Evolutionary conservation across 2,329 filamentous ascomycete genomes (phyloP), one percentile per base, ranked within the genome.

Genomic region (Penicillium sp.): DNA sequence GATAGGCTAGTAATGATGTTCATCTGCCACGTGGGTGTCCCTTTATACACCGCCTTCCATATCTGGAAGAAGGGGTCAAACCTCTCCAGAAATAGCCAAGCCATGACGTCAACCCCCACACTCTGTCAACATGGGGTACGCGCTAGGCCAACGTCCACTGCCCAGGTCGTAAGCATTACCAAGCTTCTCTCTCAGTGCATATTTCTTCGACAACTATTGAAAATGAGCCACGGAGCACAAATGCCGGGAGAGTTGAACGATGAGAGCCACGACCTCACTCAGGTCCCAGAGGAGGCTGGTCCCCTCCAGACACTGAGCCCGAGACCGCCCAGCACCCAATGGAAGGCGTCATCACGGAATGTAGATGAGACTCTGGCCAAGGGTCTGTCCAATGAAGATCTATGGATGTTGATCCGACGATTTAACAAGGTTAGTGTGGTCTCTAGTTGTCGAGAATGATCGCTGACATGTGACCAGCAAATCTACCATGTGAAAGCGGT

Each of bases 401-500:
- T 91, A 0, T 91, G 88, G 87, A 75, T 89, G 44, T 73, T 91
- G 37, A 76, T 90, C 32, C 80, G 89, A 9, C 80, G 89, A 1
- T 91, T 92, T 68, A 85, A 92, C 69, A 90, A 90, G 78, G 84
- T 84, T 66, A n/a, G 64, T 23, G 16, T 38, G 25, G 15, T 38
- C 9, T 29, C 18, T 3, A 4, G 8, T 12, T 40, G 37, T n/a
- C n/a, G n/a, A 41, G 38, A 46, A 18, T 23, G 27, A 23, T 29
- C 21, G n/a, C 52, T 61, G 50, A 65, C 54, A 68, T 75, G 62
- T 73, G 57, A 34, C n/a, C 48, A 81, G 82, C 82, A 86, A 82
- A 83, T 85, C 71, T 85, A 85, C 68, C 82, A 85, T 73, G 88
- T 94, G 63, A 90, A 89, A 68, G 84, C 87, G 29, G 83, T 86